Base-by-base conservation (phyloP, 108 stramenopile species). In the Nannochloropsis gaditana region DNA sequence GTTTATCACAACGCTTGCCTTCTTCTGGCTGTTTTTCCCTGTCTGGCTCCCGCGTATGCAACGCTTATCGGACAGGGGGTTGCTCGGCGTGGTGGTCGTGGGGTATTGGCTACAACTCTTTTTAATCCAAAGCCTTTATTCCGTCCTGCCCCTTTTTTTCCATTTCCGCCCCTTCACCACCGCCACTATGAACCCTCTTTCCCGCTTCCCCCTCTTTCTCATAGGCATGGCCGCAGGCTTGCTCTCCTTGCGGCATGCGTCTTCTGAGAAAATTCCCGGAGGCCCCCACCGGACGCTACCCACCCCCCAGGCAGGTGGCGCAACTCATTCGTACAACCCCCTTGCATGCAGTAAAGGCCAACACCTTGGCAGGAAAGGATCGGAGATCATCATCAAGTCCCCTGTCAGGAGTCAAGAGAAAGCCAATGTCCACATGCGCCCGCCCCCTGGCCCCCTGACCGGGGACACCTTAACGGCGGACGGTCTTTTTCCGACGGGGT, bases 111-210 rank as follows among this genome's bases (percentile, higher is more conserved):
- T 73, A 73, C 59, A 73, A n/a, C 59, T 73, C n/a, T n/a, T 73
- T n/a, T 8, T 73, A 15, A 73, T 73, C n/a, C 59, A 73, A n/a
- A n/a, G 59, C 2, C 15, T 73, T n/a, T 73, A 73, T 73, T 73
- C 59, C 5, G 2, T 73, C 59, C 15, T 73, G 59, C 59, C 59
- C n/a, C 6, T 73, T 73, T 4, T 73, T n/a, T n/a, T n/a, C 5
- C 19, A 73, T n/a, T n/a, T 73, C 6, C 59, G 59, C 19, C 59
- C 59, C 59, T 73, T 73, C n/a, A n/a, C 19, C 19, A 73, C 59
- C n/a, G 59, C 59, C 59, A 73, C 59, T n/a, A 73, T n/a, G 19
- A 73, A 73, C n/a, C 59, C 59, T 73, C 59, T 73, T n/a, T 73
- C 59, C n/a, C 59, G 59, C 59, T 73, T 73, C n/a, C 59, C 59